These are phyloP conservation scores for Cryptococcus sp. DNA, from an alignment of 1,284 basidiomycete genomes.

Conservation along the genomic window DNA sequence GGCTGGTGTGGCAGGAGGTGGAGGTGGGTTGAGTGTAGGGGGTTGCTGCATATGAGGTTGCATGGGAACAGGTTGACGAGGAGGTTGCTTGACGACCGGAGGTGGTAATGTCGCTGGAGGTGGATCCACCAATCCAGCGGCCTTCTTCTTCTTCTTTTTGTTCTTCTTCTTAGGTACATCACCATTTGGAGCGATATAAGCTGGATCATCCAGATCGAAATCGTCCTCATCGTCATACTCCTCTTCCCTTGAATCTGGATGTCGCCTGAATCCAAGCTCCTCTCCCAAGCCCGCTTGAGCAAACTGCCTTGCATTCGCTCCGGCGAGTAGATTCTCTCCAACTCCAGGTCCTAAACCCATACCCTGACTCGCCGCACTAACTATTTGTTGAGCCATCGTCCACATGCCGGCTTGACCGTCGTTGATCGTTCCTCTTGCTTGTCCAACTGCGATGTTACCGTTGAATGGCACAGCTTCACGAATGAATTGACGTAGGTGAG, in stretches of 20 bases:
- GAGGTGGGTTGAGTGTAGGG: constrained; percentile 31
- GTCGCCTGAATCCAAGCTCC: constrained; percentile 52
- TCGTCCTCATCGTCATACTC: constrained; percentile 49
- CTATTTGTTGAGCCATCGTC: constrained; percentile 63
- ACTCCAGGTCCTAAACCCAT: constrained; percentile 44
- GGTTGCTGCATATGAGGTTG: constrained; percentile 19
- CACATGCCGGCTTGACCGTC: constrained; percentile 54
- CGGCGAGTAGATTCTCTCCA: constrained; percentile 35
- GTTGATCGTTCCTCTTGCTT: constrained; percentile 17
- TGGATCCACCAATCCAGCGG: constrained; percentile 25
- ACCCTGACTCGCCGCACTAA: constrained; percentile 53
- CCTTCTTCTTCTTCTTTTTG: constrained; percentile 56
- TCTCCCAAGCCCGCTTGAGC: constrained; percentile 41
- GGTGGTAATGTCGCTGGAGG: constrained; percentile 42
- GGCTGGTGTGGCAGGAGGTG: constrained; percentile 37
- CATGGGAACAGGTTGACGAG: constrained; percentile 19
- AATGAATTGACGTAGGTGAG: constrained; percentile 56
- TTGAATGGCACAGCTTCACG: constrained; percentile 55
- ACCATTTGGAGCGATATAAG: constrained; percentile 30
- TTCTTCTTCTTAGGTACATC: constrained; percentile 50
- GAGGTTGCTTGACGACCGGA: constrained; percentile 31
- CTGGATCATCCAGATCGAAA: constrained; percentile 34
- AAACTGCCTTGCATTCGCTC: constrained; percentile 28
- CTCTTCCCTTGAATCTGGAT: constrained; percentile 52
- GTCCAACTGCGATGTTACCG: constrained; percentile 17